phyloP scores from a whole-genome alignment of 75 land plant species.

The Cunninghamia lanceolata region DNA sequence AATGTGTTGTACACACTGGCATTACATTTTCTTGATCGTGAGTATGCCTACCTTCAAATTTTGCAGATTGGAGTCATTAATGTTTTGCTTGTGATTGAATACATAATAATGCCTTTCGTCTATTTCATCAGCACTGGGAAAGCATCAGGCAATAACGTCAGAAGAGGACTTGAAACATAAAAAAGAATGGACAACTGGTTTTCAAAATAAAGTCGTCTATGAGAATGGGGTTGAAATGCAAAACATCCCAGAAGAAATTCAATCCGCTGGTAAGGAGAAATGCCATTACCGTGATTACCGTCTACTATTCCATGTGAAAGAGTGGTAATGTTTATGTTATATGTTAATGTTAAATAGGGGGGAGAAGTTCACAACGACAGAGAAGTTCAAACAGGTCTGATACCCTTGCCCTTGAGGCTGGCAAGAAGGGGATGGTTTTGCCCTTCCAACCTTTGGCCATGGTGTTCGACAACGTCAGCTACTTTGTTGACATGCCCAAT shows the following conservation, averaged over 20 bases:
- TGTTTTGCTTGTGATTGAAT: no score
- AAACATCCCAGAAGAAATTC: conserved; percentile 7
- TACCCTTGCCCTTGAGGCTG: not conserved
- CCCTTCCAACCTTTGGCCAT: conserved; percentile 75
- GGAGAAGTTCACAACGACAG: not conserved
- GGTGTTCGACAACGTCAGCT: conserved; percentile 66
- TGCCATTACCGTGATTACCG: not conserved
- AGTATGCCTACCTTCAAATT: no score
- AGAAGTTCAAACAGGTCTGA: not conserved
- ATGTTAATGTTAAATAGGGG: not conserved
- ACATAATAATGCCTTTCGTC: not conserved
- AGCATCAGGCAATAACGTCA: conserved; percentile 52
- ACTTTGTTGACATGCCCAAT: conserved; percentile 74
- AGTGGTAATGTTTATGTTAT: no score
- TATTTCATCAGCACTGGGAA: conserved; percentile 60
- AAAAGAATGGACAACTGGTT: conserved; percentile 16
- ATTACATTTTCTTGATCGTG: no score
- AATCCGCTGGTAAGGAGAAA: conserved; percentile 6
- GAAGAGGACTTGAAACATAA: conserved; percentile 52
- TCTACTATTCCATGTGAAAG: not conserved
- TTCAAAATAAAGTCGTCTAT: not conserved
- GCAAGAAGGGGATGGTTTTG: conserved; percentile 68
- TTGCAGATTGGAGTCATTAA: no score
- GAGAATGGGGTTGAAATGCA: conserved; percentile 18
- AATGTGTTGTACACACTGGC: no score